Evolutionary conservation across 768 basidiomycete species (phyloP).

Genomic region (Porphyrellus cyaneotinctus): DNA sequence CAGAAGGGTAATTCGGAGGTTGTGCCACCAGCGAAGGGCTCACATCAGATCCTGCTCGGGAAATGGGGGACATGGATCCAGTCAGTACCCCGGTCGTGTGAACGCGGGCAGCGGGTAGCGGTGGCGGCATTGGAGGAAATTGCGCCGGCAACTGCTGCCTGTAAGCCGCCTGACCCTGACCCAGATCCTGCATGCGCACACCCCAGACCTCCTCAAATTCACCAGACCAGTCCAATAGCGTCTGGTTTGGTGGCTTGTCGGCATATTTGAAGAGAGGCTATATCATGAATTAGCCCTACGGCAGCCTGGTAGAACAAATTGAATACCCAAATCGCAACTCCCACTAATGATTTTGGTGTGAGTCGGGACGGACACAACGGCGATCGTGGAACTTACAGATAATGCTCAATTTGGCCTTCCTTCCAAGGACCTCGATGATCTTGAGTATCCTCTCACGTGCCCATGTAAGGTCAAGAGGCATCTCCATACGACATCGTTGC

Average conservation of each 20-base stretch:
- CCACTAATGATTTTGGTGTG: conserved; percentile 44
- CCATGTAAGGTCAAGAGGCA: conserved; percentile 27
- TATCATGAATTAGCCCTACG: conserved; percentile 11
- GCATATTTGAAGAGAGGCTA: conserved; percentile 67
- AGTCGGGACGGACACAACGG: conserved; percentile 24
- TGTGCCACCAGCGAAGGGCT: conserved; percentile 13
- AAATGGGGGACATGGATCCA: conserved; percentile 20
- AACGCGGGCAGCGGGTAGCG: conserved; percentile 25
- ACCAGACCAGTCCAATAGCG: conserved; percentile 53
- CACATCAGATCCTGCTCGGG: conserved; percentile 20
- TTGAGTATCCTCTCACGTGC: conserved; percentile 38
- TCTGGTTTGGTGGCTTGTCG: conserved; percentile 47
- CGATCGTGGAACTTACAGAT: conserved; percentile 39
- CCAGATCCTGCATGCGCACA: conserved; percentile 48
- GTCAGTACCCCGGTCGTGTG: conserved; percentile 9
- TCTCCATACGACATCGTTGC: conserved; percentile 29
- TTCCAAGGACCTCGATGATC: conserved; percentile 38
- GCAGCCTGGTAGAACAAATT: conserved; percentile 24
- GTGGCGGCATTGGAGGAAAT: conserved; percentile 26
- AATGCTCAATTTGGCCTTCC: conserved; percentile 40
- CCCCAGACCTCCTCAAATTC: conserved; percentile 70
- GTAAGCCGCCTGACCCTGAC: conserved; percentile 24
- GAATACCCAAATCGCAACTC: conserved; percentile 57
- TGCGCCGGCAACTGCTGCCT: conserved; percentile 17
- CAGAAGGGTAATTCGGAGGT: conserved; percentile 32